Conservation (phyloP, 1,284 basidiomycete genomes). For the Ceratobasidium sp. region DNA sequence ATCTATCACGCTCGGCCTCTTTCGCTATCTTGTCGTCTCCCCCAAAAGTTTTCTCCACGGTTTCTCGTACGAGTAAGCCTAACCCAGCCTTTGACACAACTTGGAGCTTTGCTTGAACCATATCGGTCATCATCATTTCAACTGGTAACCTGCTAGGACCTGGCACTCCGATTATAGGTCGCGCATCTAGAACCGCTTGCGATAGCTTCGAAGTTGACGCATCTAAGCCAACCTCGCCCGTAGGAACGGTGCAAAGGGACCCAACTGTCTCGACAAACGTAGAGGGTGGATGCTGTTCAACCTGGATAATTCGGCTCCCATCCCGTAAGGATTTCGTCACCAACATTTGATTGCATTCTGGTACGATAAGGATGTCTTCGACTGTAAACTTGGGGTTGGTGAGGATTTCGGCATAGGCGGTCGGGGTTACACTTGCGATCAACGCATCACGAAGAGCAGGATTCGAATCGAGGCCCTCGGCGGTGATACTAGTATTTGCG, state of each 20-base stretch:
- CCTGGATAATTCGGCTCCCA: conserved; percentile 18
- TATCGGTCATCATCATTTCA: conserved; percentile 35
- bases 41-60: conserved; percentile 10
- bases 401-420: conserved; percentile 37
- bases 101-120: conserved; percentile 16
- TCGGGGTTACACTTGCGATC: conserved; percentile 25
- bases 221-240: not conserved
- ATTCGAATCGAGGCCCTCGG: conserved; percentile 38
- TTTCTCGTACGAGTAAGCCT: conserved; percentile 27
- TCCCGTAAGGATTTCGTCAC: conserved; percentile 26
- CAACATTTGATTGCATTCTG: conserved; percentile 29
- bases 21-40: not conserved
- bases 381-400: conserved; percentile 14
- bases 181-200: conserved; percentile 26
- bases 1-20: conserved; percentile 24
- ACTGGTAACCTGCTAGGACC: conserved; percentile 19
- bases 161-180: not conserved
- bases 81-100: conserved; percentile 23
- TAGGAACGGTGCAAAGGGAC: conserved; percentile 18
- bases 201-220: not conserved
- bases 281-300: conserved; percentile 31
- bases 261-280: conserved; percentile 33
- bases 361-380: conserved; percentile 23
- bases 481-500: conserved; percentile 16
- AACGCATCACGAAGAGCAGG: conserved; percentile 37